phyloP scores from a whole-genome alignment of 1,284 basidiomycete genomes.

The Phylloboletellus chloephorus region DNA sequence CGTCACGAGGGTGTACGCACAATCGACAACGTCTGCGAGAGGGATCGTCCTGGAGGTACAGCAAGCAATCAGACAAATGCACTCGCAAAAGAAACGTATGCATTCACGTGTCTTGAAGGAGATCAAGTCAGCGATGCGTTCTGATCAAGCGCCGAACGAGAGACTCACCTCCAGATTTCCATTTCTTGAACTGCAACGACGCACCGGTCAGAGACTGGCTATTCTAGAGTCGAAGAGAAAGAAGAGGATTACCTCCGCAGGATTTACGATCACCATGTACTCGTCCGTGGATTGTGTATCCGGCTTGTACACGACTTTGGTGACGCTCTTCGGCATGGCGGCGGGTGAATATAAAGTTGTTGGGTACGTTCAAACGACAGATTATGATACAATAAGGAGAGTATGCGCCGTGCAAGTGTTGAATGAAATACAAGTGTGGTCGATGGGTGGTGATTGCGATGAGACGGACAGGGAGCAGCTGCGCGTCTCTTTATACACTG shows the following conservation, averaged over 20 bases:
- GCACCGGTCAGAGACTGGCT: slow-evolving; percentile 13
- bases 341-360: slow-evolving; percentile 7
- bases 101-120: slow-evolving; percentile 58
- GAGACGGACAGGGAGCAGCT: slow-evolving; percentile 5
- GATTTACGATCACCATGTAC: slow-evolving; percentile 64
- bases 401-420: slow-evolving; percentile 5
- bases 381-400: slow-evolving; percentile 11
- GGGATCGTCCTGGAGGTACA: slow-evolving; percentile 50
- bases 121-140: slow-evolving; percentile 24
- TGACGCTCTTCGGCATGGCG: slow-evolving; percentile 49
- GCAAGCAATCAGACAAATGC: slow-evolving; percentile 17
- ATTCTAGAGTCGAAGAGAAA: slow-evolving; percentile 5
- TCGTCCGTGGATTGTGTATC: slow-evolving; percentile 64
- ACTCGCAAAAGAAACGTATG: slow-evolving; percentile 11
- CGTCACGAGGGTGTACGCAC: slow-evolving; percentile 39
- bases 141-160: slow-evolving; percentile 12
- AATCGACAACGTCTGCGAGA: slow-evolving; percentile 66
- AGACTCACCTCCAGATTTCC: slow-evolving; percentile 67
- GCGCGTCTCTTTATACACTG: slow-evolving; percentile 29
- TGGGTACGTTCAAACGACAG: slow-evolving; percentile 13
- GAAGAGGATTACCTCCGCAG: slow-evolving; percentile 47
- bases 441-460: slow-evolving; percentile 16
- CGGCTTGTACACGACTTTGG: slow-evolving; percentile 75
- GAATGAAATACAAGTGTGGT: slow-evolving; percentile 5
- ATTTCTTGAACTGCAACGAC: slow-evolving; percentile 60